Evolutionary conservation across 441 rosid genomes (phyloP).

Genomic region (Viola pubescens): DNA sequence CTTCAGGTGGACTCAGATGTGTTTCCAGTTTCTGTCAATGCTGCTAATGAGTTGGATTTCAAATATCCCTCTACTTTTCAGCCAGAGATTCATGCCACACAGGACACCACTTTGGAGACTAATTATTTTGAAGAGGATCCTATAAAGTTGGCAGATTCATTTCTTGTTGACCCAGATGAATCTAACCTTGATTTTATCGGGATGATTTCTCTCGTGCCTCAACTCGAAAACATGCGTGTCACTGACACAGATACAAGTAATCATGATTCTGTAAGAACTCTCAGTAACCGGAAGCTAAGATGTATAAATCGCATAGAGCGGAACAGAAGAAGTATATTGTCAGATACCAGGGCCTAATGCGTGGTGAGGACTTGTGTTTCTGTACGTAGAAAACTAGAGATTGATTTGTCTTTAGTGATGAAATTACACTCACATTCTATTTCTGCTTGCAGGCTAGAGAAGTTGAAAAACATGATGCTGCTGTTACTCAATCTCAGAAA

Average conservation of each 20-base stretch:
- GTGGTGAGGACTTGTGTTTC: no score
- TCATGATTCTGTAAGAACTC: no score
- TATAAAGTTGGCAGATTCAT: neutral
- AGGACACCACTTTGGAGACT: neutral
- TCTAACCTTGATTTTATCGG: neutral
- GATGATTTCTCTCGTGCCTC: no score
- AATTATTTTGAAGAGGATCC: neutral
- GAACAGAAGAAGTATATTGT: no score
- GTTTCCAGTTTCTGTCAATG: no score
- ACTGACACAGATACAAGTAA: no score
- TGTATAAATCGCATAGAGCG: no score
- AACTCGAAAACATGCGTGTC: no score
- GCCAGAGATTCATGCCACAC: neutral
- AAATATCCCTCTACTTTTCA: neutral
- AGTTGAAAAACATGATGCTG: neutral
- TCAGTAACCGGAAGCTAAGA: no score
- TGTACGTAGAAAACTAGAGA: neutral
- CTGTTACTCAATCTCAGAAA: neutral
- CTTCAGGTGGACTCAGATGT: no score
- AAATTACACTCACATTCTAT: neutral
- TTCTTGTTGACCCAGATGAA: neutral
- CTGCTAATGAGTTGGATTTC: neutral
- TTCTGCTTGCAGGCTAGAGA: constrained; percentile 7
- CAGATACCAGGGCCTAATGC: no score
- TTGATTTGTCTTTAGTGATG: neutral